Base-by-base conservation (phyloP, 2,329 filamentous ascomycete species). In the Fusarium mexicanum region DNA sequence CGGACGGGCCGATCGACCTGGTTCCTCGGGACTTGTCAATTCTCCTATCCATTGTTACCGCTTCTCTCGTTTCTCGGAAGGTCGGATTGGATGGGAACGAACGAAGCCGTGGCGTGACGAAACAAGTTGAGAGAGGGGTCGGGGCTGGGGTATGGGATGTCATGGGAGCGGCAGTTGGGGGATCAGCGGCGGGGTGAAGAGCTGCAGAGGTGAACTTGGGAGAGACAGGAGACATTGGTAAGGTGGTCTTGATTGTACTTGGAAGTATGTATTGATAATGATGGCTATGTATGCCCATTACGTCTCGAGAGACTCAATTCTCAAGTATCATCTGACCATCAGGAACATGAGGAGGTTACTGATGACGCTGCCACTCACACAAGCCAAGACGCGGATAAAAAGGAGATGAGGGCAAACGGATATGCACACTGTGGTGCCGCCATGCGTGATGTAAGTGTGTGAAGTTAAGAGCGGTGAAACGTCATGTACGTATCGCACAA, bases 171-270 rank as follows among this genome's bases (percentile, higher is more conserved):
- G 63, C 51, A 64, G 54, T 60, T 70, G 48, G 66, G 38, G 50
- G 67, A 71, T 71, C 67, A 41, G 60, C 67, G 41, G 65, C 37
- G 46, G 53, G 65, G 65, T 46, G 29, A 50, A 31, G 47, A 35
- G 26, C 26, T 29, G n/a, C 31, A 51, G 38, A 51, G n/a, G 22
- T 18, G 24, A 24, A 31, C 33, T 29, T 8, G n/a, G 43, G 33
- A 35, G 29, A 46, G 40, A 54, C 10, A 41, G 18, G 50, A 54
- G 35, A 29, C 11, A 31, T 18, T 41, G 20, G 37, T 12, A 29
- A 29, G 51, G 22, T 31, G 24, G 26, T 24, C 11, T 55, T 18
- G 20, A 31, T 29, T 22, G 33, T 50, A 18, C n/a, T 46, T 29
- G 31, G 20, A 59, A 22, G 8, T 31, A 54, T 33, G 53, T 31